Evolutionary conservation across 208 protist genomes (phyloP).

Genomic region (Leptomonas seymouri): DNA sequence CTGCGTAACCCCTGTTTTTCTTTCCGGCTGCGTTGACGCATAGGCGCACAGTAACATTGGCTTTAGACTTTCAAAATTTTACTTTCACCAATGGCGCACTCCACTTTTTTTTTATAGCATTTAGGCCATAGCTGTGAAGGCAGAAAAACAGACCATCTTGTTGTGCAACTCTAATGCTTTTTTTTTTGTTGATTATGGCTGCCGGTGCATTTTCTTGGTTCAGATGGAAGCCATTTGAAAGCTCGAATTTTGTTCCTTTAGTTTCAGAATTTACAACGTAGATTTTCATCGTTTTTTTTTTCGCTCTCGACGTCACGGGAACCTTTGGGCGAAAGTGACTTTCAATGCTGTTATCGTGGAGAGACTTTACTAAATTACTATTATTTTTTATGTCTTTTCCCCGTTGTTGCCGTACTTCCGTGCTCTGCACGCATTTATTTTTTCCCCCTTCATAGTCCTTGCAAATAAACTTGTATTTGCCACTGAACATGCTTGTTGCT

Average conservation of each 20-base stretch:
- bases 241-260: slow-evolving; percentile 21
- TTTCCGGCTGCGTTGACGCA: slow-evolving; percentile 5
- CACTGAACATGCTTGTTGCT: neutral
- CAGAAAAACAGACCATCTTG: neutral
- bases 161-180: too few relatives aligned
- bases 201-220: too few relatives aligned
- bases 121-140: neutral
- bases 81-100: neutral
- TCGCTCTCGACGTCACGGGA: neutral
- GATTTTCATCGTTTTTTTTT: slow-evolving; percentile 19
- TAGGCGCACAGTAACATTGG: neutral
- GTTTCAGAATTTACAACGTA: slow-evolving; percentile 11
- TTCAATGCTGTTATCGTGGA: neutral
- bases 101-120: slow-evolving; percentile 23
- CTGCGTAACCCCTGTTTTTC: slow-evolving; percentile 13
- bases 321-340: neutral
- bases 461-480: neutral
- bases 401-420: neutral
- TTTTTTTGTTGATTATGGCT: too few relatives aligned
- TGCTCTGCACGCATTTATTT: neutral
- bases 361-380: neutral
- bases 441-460: slow-evolving; percentile 7
- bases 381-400: neutral
- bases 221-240: neutral
- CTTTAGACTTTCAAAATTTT: slow-evolving; percentile 4